Base-by-base conservation (phyloP, 176 grass and related monocot genomes). In the Poa annua region DNA sequence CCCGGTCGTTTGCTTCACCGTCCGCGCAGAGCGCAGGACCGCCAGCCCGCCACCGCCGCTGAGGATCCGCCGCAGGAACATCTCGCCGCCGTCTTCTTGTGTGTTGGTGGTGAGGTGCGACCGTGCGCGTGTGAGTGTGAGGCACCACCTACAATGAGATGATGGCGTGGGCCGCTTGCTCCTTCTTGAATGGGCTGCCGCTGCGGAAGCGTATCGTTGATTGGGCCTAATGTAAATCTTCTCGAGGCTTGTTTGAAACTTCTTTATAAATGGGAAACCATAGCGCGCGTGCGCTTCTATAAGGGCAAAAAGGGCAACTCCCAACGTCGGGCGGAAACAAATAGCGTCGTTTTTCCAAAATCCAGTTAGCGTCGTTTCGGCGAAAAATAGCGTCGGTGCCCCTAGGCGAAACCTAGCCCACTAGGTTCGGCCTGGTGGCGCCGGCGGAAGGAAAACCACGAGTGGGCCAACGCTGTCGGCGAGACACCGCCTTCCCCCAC, bases 51-150 rank as follows among this genome's bases (percentile, higher is more conserved):
- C 85, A 12, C 90, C 88, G 26, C 95, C 88, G 66, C 88, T 88
- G 47, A 98, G 80, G 83, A 93, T 89, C 79, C 88, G 91, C 76
- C 95, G 92, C 22, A 95, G 92, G 48, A 98, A 93, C 92, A 93
- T 98, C 63, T 66, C 69, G 52, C 52, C 57, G 80, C 80, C 54
- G 83, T 65, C 64, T 57, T 21, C 49, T 76, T 52, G 47, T 49
- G 15, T 38, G 15, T 25, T 49, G 80, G 66, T 54, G 79, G 15
- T 17, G 83, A 85, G 83, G 78, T 65, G 34, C 41, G 64, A 71
- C 16, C 10, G 60, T 45, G 57, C 73, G 63, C 10, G 24, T 34
- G 65, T 35, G 39, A 11, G 67, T 78, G 56, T 50, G 66, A 82
- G 68, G 33, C 11, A 65, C 47, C 35, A 65, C 47, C 51, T 42